Evolutionary conservation across 805 yeast species (phyloP), one percentile per base, ranked within the genome.

Genomic region (Teunomyces gatunensis): DNA sequence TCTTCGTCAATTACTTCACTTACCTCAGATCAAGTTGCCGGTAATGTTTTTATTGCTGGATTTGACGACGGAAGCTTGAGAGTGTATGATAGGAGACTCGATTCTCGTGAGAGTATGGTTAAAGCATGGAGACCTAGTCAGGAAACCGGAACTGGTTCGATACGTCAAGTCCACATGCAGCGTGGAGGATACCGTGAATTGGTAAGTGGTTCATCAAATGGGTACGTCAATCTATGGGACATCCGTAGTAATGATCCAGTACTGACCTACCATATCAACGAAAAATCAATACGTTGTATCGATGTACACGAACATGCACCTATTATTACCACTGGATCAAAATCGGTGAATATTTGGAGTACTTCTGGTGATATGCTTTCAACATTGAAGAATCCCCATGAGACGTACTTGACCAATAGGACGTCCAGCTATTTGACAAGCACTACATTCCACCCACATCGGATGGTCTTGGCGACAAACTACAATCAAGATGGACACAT

Each of bases 221-320:
- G 99, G 1, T 72, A 75, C 39, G 86, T 94, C 3, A 87, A 85
- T 47, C 63, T 94, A 21, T 94, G 98, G 98, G 99, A 94, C 67
- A 85, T 94, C 27, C 74, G 99, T 50, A 63, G 73, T 32, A 78
- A 80, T 46, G 81, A 81, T 7, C 92, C 97, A 0, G 87, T 92
- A 2, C 69, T 78, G 5, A 69, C 82, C 1, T 89, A 84, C 68
- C 71, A 69, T 18, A 86, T 57, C 67, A 52, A 72, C 50, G 78
- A 65, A 49, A 65, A 77, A 80, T 64, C 69, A 12, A 58, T 70
- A 78, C 79, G 94, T 6, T 77, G 89, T 17, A 75, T 89, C 47
- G 86, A 87, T 59, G 81, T 89, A 4, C 99, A 94, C 67, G 99
- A 94, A 59, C 99, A 94, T 68, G 99, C 98, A 0, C 98, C 99